These are phyloP conservation scores for Pyricularia sp. DNA, from an alignment of 2,329 filamentous ascomycete genomes.

Conservation along the genomic window DNA sequence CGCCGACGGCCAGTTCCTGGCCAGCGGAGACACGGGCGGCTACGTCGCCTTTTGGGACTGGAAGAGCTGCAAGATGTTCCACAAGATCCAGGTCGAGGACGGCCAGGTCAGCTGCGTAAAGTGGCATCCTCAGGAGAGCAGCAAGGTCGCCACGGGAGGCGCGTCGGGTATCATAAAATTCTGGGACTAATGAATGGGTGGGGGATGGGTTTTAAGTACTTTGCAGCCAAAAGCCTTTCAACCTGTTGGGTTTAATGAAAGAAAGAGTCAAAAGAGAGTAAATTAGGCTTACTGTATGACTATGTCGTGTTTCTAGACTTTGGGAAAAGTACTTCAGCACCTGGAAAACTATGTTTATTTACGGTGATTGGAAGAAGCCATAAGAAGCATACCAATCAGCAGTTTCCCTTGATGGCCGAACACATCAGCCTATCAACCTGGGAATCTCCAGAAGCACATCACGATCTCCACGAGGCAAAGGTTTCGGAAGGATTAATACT, in stretches of 20 bases:
- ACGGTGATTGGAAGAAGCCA: no score
- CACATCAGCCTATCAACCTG: not conserved
- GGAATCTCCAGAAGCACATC: no score
- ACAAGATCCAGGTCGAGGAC: slow-evolving; percentile 83
- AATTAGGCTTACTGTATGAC: no score
- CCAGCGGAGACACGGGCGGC: slow-evolving; percentile 77
- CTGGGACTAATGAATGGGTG: slow-evolving; percentile 60
- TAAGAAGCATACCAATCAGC: no score
- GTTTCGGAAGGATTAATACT: not conserved
- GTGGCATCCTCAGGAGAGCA: slow-evolving; percentile 97
- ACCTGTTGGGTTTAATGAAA: no score
- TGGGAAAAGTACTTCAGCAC: no score
- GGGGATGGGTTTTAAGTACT: not conserved
- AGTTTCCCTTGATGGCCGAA: no score
- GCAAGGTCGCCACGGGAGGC: slow-evolving; percentile 85
- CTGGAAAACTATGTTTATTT: no score
- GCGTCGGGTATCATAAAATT: slow-evolving; percentile 82
- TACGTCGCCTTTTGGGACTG: slow-evolving; percentile 97
- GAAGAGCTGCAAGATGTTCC: slow-evolving; percentile 99
- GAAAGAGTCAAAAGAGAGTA: no score
- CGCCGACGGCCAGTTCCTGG: slow-evolving; percentile 86
- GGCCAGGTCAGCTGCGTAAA: slow-evolving; percentile 76
- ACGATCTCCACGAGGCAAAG: not conserved
- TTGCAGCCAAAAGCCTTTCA: no score
- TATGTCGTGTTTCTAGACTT: no score